Conservation (phyloP, 2,329 filamentous ascomycete genomes). For the Claviceps sorghi region DNA sequence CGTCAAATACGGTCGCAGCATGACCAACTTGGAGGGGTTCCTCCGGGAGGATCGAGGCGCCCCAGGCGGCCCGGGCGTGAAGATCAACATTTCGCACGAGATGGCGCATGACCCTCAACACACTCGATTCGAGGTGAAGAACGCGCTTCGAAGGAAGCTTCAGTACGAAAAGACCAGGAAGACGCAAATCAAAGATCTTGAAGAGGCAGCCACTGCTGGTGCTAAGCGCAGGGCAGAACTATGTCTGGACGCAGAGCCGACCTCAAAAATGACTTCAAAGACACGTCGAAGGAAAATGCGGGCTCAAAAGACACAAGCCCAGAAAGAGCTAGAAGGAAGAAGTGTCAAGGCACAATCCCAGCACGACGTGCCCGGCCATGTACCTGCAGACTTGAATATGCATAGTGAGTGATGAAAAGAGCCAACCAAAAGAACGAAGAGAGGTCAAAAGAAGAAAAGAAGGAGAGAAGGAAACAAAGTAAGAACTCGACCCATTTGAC, state of each 20-base stretch:
- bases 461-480: background rate
- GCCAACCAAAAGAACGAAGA: too few relatives aligned
- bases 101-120: slow-evolving; percentile 26
- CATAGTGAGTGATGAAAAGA: slow-evolving; percentile 13
- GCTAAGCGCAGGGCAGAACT: slow-evolving; percentile 23
- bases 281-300: slow-evolving; percentile 9
- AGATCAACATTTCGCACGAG: slow-evolving; percentile 44
- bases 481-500: background rate
- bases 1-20: slow-evolving; percentile 41
- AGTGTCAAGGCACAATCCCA: slow-evolving; percentile 13
- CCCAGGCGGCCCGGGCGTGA: slow-evolving; percentile 20
- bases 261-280: slow-evolving; percentile 14
- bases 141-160: slow-evolving; percentile 47
- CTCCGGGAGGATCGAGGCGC: slow-evolving; percentile 45
- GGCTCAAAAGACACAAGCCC: background rate
- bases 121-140: slow-evolving; percentile 34
- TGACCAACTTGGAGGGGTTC: slow-evolving; percentile 52
- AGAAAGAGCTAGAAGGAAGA: slow-evolving; percentile 6
- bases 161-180: slow-evolving; percentile 44
- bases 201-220: slow-evolving; percentile 21
- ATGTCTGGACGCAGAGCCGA: slow-evolving; percentile 12
- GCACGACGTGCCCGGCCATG: slow-evolving; percentile 9
- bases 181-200: slow-evolving; percentile 22
- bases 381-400: slow-evolving; percentile 16
- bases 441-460: too few relatives aligned